Conservation (phyloP, 768 basidiomycete genomes). For the Suillus cothurnatus region DNA sequence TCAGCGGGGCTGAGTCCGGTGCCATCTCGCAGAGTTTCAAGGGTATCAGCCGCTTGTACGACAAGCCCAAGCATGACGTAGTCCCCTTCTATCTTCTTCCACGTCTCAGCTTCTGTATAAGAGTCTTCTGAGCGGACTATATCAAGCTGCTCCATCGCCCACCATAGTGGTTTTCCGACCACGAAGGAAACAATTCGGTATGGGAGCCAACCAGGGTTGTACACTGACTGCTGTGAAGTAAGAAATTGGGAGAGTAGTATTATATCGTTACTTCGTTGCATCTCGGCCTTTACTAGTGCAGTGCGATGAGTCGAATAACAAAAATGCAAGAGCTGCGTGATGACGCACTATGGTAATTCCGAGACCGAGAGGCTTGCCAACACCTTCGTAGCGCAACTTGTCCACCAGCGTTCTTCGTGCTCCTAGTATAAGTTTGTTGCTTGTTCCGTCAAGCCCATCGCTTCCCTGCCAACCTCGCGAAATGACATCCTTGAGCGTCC, state of each 20-base stretch:
- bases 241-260: slow-evolving; percentile 59
- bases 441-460: slow-evolving; percentile 17
- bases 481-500: slow-evolving; percentile 63
- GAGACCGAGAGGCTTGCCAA: slow-evolving; percentile 75
- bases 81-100: slow-evolving; percentile 67
- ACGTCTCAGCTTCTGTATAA: slow-evolving; percentile 45
- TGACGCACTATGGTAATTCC: slow-evolving; percentile 73
- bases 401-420: slow-evolving; percentile 60
- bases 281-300: slow-evolving; percentile 70
- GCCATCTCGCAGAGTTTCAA: slow-evolving; percentile 41
- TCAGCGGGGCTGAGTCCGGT: slow-evolving; percentile 54
- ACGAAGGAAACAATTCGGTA: slow-evolving; percentile 69
- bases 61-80: slow-evolving; percentile 70
- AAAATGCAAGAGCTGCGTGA: not conserved
- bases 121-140: slow-evolving; percentile 65
- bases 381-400: slow-evolving; percentile 61
- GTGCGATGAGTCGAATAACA: slow-evolving; percentile 26
- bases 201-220: slow-evolving; percentile 70
- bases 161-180: slow-evolving; percentile 81
- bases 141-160: slow-evolving; percentile 81
- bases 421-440: slow-evolving; percentile 60
- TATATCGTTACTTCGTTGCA: slow-evolving; percentile 46
- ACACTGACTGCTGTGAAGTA: slow-evolving; percentile 57
- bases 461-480: slow-evolving; percentile 52
- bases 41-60: slow-evolving; percentile 63